These are phyloP conservation scores for Acacia acuminata DNA, from an alignment of 306 rosid species.

Conservation along the genomic window DNA sequence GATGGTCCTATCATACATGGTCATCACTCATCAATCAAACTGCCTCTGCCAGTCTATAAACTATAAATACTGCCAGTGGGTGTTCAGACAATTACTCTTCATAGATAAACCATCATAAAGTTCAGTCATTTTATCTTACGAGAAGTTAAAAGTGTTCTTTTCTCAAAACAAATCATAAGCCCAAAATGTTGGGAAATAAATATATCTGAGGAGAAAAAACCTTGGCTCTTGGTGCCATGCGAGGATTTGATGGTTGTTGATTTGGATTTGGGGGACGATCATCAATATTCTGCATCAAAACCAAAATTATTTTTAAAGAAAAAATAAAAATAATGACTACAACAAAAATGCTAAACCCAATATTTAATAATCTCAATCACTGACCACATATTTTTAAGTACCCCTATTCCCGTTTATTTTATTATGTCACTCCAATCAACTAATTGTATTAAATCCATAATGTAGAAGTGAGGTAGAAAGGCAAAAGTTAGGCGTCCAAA, in stretches of 20 bases:
- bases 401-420: background rate
- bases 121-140: background rate
- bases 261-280: constrained; percentile 82
- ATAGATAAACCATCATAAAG: background rate
- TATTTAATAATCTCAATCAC: constrained; percentile 7
- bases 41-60: background rate
- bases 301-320: background rate
- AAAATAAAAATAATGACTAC: constrained; percentile 20
- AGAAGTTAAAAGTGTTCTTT: background rate
- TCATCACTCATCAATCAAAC: constrained; percentile 1
- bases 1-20: background rate
- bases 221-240: constrained; percentile 72
- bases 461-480: background rate
- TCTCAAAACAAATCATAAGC: background rate
- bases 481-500: constrained; percentile 14
- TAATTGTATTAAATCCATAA: constrained; percentile 16
- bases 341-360: constrained; percentile 27
- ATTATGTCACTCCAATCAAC: constrained; percentile 6
- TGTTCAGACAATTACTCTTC: background rate
- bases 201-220: constrained; percentile 34
- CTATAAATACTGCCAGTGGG: background rate
- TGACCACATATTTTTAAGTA: background rate
- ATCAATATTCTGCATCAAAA: constrained; percentile 71
- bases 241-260: constrained; percentile 85
- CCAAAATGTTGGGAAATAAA: background rate